A percentile compares a stretch with the other conserved stretches of the same genome.
These are phyloP conservation scores for Blastomyces percursus DNA, from an alignment of 2,329 filamentous ascomycete genomes.

Conservation along the genomic window DNA sequence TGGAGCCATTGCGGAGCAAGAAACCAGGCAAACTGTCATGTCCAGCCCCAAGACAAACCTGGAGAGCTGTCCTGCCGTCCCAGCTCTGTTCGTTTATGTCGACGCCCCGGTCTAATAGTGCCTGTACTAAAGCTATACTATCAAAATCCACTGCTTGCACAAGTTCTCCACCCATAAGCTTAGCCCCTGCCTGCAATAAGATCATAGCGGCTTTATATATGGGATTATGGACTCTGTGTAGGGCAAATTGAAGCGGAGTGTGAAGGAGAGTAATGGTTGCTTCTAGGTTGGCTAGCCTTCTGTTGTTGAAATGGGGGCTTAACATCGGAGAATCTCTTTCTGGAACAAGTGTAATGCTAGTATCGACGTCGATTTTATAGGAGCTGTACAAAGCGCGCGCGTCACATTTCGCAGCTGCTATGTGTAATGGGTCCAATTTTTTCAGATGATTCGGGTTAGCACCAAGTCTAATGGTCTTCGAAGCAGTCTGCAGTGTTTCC, in stretches of 20 bases:
- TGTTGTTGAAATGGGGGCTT: background rate
- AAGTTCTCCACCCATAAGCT: background rate
- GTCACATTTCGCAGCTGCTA: background rate
- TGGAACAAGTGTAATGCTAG: background rate
- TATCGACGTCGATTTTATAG: background rate
- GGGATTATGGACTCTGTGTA: background rate
- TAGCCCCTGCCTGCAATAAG: background rate
- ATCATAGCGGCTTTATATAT: background rate
- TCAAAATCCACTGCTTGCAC: background rate
- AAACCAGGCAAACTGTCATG: background rate
- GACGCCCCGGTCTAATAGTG: background rate
- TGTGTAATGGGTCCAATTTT: slow-evolving; percentile 6
- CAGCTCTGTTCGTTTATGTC: background rate
- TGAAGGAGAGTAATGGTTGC: background rate
- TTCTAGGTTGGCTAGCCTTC: background rate
- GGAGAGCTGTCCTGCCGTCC: background rate
- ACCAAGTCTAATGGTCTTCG: background rate
- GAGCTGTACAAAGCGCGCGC: background rate
- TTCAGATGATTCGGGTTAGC: background rate
- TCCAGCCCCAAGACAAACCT: background rate
- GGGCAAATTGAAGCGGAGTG: slow-evolving; percentile 1
- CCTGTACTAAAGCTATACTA: background rate
- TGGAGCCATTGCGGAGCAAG: background rate
- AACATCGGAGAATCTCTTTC: background rate
- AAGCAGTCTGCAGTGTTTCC: background rate